Base-by-base conservation (phyloP, 2,329 filamentous ascomycete species). In the Colletotrichum incanum region DNA sequence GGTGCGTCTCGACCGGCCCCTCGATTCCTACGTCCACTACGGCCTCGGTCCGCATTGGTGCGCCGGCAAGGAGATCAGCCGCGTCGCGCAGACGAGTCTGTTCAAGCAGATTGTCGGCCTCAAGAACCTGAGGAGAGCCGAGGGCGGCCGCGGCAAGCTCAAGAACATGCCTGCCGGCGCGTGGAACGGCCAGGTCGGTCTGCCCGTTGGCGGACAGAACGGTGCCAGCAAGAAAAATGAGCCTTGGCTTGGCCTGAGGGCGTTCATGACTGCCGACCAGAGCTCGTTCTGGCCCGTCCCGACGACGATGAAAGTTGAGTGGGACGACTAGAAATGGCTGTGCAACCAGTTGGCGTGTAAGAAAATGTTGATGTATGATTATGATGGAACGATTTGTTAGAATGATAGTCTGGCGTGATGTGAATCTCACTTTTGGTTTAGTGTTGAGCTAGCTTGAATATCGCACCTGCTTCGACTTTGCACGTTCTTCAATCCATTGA, bases 21-120 rank as follows among this genome's bases (percentile, higher is more conserved):
- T 86, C 34, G 84, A 86, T 11, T 80, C 80, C 1, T 90, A 90
- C 76, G 85, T 89, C 72, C 83, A 86, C 77, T 86, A 86, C 73
- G 87, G 87, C 45, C 80, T 83, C 37, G 89, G 88, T 0, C 82
- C 86, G 20, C 87, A 89, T 75, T 87, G 28, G 81, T 81, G 74
- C 37, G 71, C 71, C 9, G 71, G 71, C 18, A 73, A 71, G 71
- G 83, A 87, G n/a, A 83, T 85, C 34, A 85, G 74, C 59, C 74
- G 75, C 11, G 69, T 72, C 16, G 74, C 75, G 1, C 65, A 76
- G 64, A 73, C 74, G 9, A 75, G 72, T 8, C 58, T 78, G 31
- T 74, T 79, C 62, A 77, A 77, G 72, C 73, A 65, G 45, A 71
- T 79, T 14, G 74, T 77, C 18, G 70, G 75, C 7, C 74, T 77